These are phyloP conservation scores for Daldinia sp. DNA, from an alignment of 2,329 filamentous ascomycete genomes.

Conservation along the genomic window DNA sequence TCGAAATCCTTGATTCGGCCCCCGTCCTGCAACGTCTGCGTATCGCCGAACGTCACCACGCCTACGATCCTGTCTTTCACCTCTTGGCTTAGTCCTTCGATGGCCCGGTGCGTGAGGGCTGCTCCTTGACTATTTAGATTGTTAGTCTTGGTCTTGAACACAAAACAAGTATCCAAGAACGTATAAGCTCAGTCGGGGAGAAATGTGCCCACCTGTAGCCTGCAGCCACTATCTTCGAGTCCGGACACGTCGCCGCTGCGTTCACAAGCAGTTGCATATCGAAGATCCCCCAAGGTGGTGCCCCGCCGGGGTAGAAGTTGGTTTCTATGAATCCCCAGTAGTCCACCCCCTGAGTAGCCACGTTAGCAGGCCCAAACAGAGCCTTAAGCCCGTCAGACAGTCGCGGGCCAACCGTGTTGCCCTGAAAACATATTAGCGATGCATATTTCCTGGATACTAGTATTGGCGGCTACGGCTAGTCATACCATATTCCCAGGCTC, in stretches of 20 bases:
- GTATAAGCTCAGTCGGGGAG: too few species aligned
- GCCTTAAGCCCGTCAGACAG: constrained; percentile 47
- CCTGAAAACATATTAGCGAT: constrained; percentile 34
- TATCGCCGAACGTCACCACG: constrained; percentile 56
- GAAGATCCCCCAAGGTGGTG: constrained; percentile 49
- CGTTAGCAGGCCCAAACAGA: constrained; percentile 47
- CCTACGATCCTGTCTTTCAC: constrained; percentile 52
- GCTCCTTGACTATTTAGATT: constrained; percentile 56
- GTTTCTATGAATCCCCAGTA: constrained; percentile 48
- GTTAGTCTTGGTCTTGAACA: not conserved
- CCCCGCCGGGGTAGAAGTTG: constrained; percentile 50
- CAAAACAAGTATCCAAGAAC: not conserved
- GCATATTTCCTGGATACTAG: not conserved
- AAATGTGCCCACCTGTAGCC: constrained; percentile 46
- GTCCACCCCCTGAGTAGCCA: constrained; percentile 49
- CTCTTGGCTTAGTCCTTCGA: constrained; percentile 48
- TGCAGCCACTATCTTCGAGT: constrained; percentile 47
- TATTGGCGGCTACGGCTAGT: not conserved
- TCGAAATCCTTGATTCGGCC: constrained; percentile 54
- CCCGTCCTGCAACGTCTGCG: constrained; percentile 53
- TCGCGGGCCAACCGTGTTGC: constrained; percentile 45
- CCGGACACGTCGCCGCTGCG: constrained; percentile 44
- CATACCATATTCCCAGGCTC: constrained; percentile 50
- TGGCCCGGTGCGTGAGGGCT: constrained; percentile 55
- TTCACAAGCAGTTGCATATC: constrained; percentile 48